A percentile compares a stretch with the other conserved stretches of the same genome.
Conservation (phyloP, 1,284 basidiomycete genomes). For the Naganishia sp. region DNA sequence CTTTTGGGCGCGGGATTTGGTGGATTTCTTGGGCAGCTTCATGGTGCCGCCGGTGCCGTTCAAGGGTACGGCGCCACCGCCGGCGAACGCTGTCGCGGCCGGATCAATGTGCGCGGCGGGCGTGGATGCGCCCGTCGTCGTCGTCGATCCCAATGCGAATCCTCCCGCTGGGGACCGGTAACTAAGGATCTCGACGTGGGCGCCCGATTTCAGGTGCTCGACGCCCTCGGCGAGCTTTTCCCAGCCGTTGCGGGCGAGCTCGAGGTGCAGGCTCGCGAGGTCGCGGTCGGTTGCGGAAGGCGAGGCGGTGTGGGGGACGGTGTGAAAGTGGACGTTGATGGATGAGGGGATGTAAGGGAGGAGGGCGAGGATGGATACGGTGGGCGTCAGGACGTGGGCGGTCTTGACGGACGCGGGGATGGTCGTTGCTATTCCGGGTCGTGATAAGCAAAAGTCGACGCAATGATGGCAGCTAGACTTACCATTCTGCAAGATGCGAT, state of each 20-base stretch:
- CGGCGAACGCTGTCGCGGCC: conserved; percentile 27
- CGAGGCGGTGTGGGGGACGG: conserved; percentile 31
- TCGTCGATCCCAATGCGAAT: conserved; percentile 36
- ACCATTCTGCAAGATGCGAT: conserved; percentile 53
- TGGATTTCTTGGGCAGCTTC: conserved; percentile 43
- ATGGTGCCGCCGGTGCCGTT: conserved; percentile 44
- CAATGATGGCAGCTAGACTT: conserved; percentile 31
- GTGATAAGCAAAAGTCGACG: neutral
- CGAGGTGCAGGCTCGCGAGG: conserved; percentile 37
- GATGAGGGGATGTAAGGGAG: conserved; percentile 47
- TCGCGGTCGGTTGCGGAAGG: conserved; percentile 16
- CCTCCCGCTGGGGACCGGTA: conserved; percentile 35
- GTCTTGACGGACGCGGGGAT: conserved; percentile 45
- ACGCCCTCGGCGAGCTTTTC: conserved; percentile 20
- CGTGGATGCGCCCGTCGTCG: conserved; percentile 43
- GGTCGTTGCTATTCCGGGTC: conserved; percentile 43
- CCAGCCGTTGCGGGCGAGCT: conserved; percentile 27
- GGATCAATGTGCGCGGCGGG: conserved; percentile 35
- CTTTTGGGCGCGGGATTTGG: conserved; percentile 46
- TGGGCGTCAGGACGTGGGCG: conserved; percentile 51
- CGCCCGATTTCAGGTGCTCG: neutral
- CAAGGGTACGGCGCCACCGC: too few species aligned
- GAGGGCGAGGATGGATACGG: conserved; percentile 45
- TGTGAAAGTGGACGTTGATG: conserved; percentile 48
- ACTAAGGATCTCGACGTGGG: conserved; percentile 25